Evolutionary conservation across 2,329 filamentous ascomycete species (phyloP).

Genomic region (Ascochyta rabiei): DNA sequence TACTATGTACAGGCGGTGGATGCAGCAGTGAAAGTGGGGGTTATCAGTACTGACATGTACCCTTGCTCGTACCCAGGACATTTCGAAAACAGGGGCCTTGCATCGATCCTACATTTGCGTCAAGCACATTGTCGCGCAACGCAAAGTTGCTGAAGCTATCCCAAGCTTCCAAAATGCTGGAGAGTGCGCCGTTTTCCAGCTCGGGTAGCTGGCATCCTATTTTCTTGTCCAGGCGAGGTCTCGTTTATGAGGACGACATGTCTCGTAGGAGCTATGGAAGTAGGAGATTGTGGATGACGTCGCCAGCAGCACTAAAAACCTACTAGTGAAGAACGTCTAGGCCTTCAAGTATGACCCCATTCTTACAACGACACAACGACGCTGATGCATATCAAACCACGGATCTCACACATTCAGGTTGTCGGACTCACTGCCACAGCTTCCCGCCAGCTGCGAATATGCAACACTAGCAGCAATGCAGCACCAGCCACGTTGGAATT

Average conservation of each 20-base stretch:
- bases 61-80: too few species aligned
- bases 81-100: slow-evolving; percentile 36
- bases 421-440: too few species aligned
- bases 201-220: slow-evolving; percentile 54
- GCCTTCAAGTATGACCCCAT: background rate
- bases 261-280: background rate
- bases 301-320: background rate
- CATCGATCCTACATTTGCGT: slow-evolving; percentile 79
- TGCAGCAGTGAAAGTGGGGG: slow-evolving; percentile 66
- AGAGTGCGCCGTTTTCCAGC: slow-evolving; percentile 52
- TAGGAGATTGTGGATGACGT: background rate
- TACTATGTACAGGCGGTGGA: slow-evolving; percentile 76
- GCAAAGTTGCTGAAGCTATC: slow-evolving; percentile 74
- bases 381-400: too few species aligned
- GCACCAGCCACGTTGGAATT: too few species aligned
- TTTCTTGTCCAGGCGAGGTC: slow-evolving; percentile 42
- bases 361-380: background rate
- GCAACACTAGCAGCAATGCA: background rate
- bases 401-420: too few species aligned
- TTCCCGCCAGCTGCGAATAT: too few species aligned
- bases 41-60: background rate
- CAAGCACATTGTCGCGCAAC: slow-evolving; percentile 74
- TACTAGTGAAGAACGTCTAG: background rate
- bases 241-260: slow-evolving; percentile 4
- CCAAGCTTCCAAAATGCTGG: slow-evolving; percentile 59